Conservation (phyloP, 768 basidiomycete species). For the Tephrocybe sp. region DNA sequence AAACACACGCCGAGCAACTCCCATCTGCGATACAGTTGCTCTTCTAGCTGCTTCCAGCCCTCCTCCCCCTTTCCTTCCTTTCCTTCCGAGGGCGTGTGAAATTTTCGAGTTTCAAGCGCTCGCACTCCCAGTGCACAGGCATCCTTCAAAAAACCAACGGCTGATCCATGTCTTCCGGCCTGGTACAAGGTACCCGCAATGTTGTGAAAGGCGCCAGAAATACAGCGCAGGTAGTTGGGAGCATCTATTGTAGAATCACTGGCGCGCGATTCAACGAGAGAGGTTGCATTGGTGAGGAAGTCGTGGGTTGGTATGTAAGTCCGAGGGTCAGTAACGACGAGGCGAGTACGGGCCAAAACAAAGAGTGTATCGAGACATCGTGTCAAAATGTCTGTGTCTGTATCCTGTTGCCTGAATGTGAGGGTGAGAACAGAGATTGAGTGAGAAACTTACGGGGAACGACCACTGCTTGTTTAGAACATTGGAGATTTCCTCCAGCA, state of each 20-base stretch:
- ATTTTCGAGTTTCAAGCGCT: conserved; percentile 37
- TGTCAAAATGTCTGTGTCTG: conserved; percentile 36
- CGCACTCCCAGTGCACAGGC: conserved; percentile 55
- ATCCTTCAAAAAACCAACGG: conserved; percentile 65
- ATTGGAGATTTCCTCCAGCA: conserved; percentile 38
- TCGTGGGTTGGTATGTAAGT: conserved; percentile 48
- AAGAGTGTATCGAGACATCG: conserved; percentile 58
- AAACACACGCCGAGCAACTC: conserved; percentile 82
- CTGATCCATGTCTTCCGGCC: conserved; percentile 55
- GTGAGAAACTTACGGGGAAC: conserved; percentile 28
- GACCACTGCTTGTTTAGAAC: conserved; percentile 26
- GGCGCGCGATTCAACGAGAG: conserved; percentile 30
- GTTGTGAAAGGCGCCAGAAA: conserved; percentile 73
- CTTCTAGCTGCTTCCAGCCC: conserved; percentile 61
- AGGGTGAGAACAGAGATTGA: conserved; percentile 3
- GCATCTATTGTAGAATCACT: conserved; percentile 24
- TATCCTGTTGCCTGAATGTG: conserved; percentile 19
- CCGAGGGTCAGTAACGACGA: conserved; percentile 39
- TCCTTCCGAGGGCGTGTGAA: not conserved
- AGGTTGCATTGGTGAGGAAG: conserved; percentile 43
- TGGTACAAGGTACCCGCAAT: conserved; percentile 72
- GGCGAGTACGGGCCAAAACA: conserved; percentile 44
- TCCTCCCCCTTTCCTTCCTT: conserved; percentile 24
- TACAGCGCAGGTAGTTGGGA: conserved; percentile 64
- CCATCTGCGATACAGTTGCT: conserved; percentile 71